Evolutionary conservation across 2,329 filamentous ascomycete species (phyloP).

Genomic region (Leptosphaerulina australis): DNA sequence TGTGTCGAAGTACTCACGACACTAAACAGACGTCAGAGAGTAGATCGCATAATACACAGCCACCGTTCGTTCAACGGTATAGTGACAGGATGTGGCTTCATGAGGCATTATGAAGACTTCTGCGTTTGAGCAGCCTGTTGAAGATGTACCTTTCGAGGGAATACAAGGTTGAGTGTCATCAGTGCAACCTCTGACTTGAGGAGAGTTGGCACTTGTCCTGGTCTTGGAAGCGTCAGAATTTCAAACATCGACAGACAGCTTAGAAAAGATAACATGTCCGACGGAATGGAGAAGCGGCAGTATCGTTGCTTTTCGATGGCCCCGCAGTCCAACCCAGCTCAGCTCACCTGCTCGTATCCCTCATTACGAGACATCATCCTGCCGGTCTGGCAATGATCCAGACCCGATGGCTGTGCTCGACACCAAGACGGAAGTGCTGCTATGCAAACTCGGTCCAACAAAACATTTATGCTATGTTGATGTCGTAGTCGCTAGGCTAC

Average conservation of each 20-base stretch:
- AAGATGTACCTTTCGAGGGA: neutral
- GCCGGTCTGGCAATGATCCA: neutral
- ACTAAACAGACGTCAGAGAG: constrained; percentile 12
- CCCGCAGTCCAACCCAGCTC: constrained; percentile 1
- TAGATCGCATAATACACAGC: constrained; percentile 11
- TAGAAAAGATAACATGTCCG: neutral
- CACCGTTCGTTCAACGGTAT: constrained; percentile 2
- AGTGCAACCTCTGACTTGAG: neutral
- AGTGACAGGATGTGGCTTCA: neutral
- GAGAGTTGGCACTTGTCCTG: neutral
- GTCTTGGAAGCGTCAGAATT: neutral
- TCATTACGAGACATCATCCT: constrained; percentile 1
- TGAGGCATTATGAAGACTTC: neutral
- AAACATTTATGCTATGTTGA: neutral
- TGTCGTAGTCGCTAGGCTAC: too few relatives aligned
- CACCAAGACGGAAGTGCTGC: neutral
- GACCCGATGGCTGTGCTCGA: constrained; percentile 4
- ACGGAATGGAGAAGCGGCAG: neutral
- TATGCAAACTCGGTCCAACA: neutral
- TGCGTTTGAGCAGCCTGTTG: neutral
- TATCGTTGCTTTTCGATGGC: constrained; percentile 3
- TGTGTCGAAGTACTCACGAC: constrained; percentile 5
- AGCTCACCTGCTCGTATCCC: constrained; percentile 13
- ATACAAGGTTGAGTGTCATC: neutral
- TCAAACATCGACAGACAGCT: neutral